Evolutionary conservation across 257 asterid genomes (phyloP).

Genomic region (Cordia subcordata): DNA sequence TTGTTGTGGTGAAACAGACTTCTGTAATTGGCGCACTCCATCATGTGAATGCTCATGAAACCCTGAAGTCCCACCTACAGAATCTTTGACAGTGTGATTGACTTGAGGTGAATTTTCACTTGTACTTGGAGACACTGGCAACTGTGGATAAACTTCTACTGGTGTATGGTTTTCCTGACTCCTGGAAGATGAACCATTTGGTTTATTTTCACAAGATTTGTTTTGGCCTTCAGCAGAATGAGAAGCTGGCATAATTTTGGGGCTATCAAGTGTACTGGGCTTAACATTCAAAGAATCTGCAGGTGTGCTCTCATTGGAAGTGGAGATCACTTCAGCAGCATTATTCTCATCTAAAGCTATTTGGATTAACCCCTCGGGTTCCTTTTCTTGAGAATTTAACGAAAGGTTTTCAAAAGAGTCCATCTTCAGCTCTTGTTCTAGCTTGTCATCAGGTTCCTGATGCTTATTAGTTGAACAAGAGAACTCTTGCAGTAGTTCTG

Average conservation of each 20-base stretch:
- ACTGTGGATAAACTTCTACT: conserved; percentile 11
- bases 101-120: conserved; percentile 19
- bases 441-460: not conserved
- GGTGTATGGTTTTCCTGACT: conserved; percentile 15
- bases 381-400: conserved; percentile 30
- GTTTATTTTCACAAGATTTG: conserved; percentile 24
- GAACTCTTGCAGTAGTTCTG: conserved; percentile 27
- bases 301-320: conserved; percentile 18
- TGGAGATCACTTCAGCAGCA: conserved; percentile 17
- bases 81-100: conserved; percentile 22
- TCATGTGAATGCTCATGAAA: conserved; percentile 19
- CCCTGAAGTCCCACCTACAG: conserved; percentile 21
- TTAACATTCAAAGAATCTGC: conserved; percentile 13
- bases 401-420: conserved; percentile 29
- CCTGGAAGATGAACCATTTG: conserved; percentile 19
- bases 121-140: conserved; percentile 22
- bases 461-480: conserved; percentile 14
- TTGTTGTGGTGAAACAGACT: conserved; percentile 8
- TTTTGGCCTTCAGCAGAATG: conserved; percentile 22
- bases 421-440: conserved; percentile 23
- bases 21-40: conserved; percentile 16
- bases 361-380: conserved; percentile 21
- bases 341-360: conserved; percentile 27
- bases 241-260: conserved; percentile 16
- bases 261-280: conserved; percentile 7